Conservation (phyloP, 257 asterid genomes). For the Przewalskia tangutica region DNA sequence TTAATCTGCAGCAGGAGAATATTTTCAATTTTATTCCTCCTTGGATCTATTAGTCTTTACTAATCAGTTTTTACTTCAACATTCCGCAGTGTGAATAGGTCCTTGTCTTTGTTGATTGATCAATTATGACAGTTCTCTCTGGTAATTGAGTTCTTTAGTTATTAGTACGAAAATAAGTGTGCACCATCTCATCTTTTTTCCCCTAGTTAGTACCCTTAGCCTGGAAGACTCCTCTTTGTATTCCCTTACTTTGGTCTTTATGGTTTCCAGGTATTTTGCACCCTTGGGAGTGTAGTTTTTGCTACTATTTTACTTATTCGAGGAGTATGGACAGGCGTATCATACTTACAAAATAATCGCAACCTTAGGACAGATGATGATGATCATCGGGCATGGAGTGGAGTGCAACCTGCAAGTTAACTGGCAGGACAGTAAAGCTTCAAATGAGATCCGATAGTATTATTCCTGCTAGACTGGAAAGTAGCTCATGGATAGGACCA, state of each 20-base stretch:
- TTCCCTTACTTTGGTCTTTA: not conserved
- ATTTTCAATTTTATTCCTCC: not conserved
- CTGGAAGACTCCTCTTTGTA: not conserved
- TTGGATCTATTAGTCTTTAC: not conserved
- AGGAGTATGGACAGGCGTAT: slow-evolving; percentile 69
- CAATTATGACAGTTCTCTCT: not conserved
- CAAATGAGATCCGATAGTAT: not conserved
- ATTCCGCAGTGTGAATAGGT: not conserved
- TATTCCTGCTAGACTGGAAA: not conserved
- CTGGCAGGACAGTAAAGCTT: not conserved
- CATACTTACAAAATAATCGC: slow-evolving; percentile 63
- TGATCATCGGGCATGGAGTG: slow-evolving; percentile 49
- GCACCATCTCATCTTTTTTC: not conserved
- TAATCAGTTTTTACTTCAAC: not conserved
- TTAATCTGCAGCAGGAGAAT: not conserved
- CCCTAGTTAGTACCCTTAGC: not conserved
- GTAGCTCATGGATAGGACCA: not conserved
- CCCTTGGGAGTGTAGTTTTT: slow-evolving; percentile 84
- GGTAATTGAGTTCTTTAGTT: not conserved
- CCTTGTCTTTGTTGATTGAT: not conserved
- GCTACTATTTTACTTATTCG: slow-evolving; percentile 67
- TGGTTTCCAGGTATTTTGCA: slow-evolving; percentile 66
- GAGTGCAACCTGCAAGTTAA: slow-evolving; percentile 48
- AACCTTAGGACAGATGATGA: slow-evolving; percentile 56
- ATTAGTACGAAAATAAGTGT: not conserved